A percentile compares a stretch with the other conserved stretches of the same genome.
These are phyloP conservation scores for Alternaria burnsii DNA, from an alignment of 2,329 filamentous ascomycete genomes.

Conservation along the genomic window DNA sequence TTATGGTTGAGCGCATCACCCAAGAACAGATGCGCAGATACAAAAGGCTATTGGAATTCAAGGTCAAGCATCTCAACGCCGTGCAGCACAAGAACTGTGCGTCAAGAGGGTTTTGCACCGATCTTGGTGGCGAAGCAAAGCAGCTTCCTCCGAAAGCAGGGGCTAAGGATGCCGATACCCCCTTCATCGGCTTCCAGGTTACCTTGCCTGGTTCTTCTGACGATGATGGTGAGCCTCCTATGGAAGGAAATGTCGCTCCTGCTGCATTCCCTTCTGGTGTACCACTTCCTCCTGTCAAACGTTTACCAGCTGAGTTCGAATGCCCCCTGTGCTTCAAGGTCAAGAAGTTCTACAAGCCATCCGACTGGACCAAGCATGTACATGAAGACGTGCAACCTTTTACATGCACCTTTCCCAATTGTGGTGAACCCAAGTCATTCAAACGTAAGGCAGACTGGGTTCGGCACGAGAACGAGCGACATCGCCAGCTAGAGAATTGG, in stretches of 20 bases:
- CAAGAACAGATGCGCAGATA: conserved; percentile 82
- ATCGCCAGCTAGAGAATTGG: conserved; percentile 92
- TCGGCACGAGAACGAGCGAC: conserved; percentile 89
- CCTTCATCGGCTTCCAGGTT: conserved; percentile 63
- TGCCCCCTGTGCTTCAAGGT: conserved; percentile 86
- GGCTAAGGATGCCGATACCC: conserved; percentile 66
- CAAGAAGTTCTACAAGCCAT: conserved; percentile 89
- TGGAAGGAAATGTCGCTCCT: conserved; percentile 73
- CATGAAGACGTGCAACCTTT: conserved; percentile 94
- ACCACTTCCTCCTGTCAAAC: conserved; percentile 78
- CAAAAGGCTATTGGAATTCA: conserved; percentile 75
- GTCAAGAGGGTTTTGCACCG: conserved; percentile 70
- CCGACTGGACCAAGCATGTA: conserved; percentile 96
- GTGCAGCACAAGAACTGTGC: conserved; percentile 67
- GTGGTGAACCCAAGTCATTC: conserved; percentile 87
- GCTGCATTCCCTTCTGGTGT: conserved; percentile 84
- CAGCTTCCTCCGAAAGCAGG: conserved; percentile 68
- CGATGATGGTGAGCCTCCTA: conserved; percentile 70
- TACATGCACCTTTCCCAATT: conserved; percentile 87
- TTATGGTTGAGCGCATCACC: conserved; percentile 81
- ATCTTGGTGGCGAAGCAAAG: conserved; percentile 71
- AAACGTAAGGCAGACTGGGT: conserved; percentile 97
- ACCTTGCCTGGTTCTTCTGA: conserved; percentile 66
- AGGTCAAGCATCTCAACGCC: conserved; percentile 72
- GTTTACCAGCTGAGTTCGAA: conserved; percentile 86